Percentiles rank a stretch among this genome's conserved stretches.
phyloP scores from a whole-genome alignment of 1,284 basidiomycete species.

The Heterobasidion irregulare region DNA sequence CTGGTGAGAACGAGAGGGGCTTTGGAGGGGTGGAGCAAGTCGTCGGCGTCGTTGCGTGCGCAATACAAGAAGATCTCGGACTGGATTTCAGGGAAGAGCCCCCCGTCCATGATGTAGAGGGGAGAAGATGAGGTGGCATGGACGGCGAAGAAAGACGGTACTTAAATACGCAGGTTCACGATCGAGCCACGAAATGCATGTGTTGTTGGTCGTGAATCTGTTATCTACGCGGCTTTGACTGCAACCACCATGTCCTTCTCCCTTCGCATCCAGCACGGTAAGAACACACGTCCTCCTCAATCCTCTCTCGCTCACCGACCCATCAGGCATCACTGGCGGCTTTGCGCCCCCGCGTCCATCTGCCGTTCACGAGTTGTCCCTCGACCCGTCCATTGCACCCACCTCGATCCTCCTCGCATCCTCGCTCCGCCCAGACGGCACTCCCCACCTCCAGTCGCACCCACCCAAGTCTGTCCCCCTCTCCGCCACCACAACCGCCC shows the following conservation, averaged over 20 bases:
- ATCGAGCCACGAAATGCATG: too few relatives aligned
- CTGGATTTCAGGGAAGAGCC: not conserved
- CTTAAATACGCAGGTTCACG: too few relatives aligned
- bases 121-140: not conserved
- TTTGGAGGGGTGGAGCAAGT: too few relatives aligned
- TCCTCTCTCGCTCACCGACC: not conserved
- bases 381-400: slow-evolving; percentile 21
- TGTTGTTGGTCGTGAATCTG: not conserved
- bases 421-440: slow-evolving; percentile 39
- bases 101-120: not conserved
- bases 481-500: slow-evolving; percentile 26
- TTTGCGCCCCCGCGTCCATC: slow-evolving; percentile 61
- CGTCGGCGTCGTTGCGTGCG: not conserved
- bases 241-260: slow-evolving; percentile 24
- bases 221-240: not conserved
- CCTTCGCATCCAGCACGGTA: slow-evolving; percentile 27
- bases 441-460: slow-evolving; percentile 31
- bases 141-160: too few relatives aligned
- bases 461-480: slow-evolving; percentile 35
- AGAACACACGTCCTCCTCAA: not conserved
- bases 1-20: too few relatives aligned
- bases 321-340: slow-evolving; percentile 61
- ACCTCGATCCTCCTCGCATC: slow-evolving; percentile 35
- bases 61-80: not conserved
- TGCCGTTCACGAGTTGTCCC: slow-evolving; percentile 44